These are phyloP conservation scores for Cunninghamia lanceolata DNA, from an alignment of 75 land plant genomes.

Conservation along the genomic window DNA sequence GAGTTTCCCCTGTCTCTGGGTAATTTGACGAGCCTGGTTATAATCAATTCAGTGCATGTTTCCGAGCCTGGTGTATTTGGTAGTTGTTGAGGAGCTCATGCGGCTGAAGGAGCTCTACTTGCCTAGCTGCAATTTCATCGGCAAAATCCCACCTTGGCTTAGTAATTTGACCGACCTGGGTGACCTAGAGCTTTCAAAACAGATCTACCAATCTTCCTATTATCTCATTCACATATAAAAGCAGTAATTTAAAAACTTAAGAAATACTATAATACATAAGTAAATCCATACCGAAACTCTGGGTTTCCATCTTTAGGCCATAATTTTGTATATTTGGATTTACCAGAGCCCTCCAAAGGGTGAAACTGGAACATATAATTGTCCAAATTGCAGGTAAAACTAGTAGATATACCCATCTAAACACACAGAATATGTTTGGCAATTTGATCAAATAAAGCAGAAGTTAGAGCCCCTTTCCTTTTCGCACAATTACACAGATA, in stretches of 20 bases:
- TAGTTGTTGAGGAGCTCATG: conserved; percentile 25
- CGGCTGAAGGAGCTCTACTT: conserved; percentile 24
- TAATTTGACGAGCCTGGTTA: conserved; percentile 27
- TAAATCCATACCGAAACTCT: too few species aligned
- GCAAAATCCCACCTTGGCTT: conserved; percentile 16
- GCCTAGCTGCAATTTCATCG: conserved; percentile 3
- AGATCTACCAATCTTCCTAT: too few species aligned
- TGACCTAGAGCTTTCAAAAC: conserved; percentile 15
- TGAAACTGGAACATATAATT: neutral
- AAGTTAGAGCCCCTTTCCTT: neutral
- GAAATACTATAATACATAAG: too few species aligned
- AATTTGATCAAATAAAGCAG: neutral
- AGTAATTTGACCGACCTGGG: neutral
- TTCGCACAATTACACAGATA: neutral
- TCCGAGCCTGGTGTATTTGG: too few species aligned
- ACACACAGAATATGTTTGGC: too few species aligned
- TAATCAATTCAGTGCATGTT: conserved; percentile 43
- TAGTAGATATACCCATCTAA: neutral
- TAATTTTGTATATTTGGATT: neutral
- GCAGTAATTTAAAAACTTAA: too few species aligned
- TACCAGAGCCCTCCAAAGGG: neutral
- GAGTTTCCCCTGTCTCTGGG: conserved; percentile 47
- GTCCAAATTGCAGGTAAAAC: neutral
- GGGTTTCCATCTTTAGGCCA: too few species aligned
- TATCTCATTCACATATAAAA: too few species aligned